Evolutionary conservation across 768 basidiomycete species (phyloP).

Genomic region (Leccinum uliginosum): DNA sequence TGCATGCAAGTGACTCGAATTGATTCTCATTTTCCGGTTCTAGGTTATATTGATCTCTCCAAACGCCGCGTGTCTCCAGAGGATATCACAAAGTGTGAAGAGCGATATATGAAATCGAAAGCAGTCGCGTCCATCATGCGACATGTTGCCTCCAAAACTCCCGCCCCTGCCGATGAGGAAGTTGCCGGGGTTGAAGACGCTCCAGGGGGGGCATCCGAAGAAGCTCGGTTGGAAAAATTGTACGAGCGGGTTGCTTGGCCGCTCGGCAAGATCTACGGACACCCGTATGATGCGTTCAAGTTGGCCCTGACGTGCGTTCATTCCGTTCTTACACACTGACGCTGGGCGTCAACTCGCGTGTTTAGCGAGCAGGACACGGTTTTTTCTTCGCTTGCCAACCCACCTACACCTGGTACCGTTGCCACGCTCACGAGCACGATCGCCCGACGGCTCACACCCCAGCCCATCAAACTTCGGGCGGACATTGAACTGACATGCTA

Average conservation of each 20-base stretch:
- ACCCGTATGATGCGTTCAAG: conserved; percentile 98
- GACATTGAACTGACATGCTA: conserved; percentile 98
- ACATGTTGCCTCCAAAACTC: conserved; percentile 75
- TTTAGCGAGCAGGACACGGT: conserved; percentile 71
- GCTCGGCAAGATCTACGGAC: conserved; percentile 85
- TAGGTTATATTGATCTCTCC: conserved; percentile 98
- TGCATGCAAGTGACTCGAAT: not conserved
- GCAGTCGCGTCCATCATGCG: conserved; percentile 91
- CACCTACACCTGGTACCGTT: conserved; percentile 53
- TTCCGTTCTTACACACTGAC: conserved; percentile 30
- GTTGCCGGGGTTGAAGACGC: conserved; percentile 19
- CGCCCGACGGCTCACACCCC: conserved; percentile 91
- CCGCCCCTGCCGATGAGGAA: conserved; percentile 29
- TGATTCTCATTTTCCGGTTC: not conserved
- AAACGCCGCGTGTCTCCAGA: conserved; percentile 98
- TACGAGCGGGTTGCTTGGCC: conserved; percentile 96
- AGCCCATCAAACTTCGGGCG: conserved; percentile 97
- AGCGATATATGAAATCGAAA: conserved; percentile 97
- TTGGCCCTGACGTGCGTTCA: conserved; percentile 79
- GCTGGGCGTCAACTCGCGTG: not conserved
- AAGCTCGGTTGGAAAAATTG: conserved; percentile 75
- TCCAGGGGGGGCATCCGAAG: conserved; percentile 50
- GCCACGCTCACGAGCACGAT: conserved; percentile 75
- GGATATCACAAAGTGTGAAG: conserved; percentile 98
- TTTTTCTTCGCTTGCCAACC: conserved; percentile 63